Conservation (phyloP, 2,329 filamentous ascomycete genomes). For the Leptoxyphium fumago region DNA sequence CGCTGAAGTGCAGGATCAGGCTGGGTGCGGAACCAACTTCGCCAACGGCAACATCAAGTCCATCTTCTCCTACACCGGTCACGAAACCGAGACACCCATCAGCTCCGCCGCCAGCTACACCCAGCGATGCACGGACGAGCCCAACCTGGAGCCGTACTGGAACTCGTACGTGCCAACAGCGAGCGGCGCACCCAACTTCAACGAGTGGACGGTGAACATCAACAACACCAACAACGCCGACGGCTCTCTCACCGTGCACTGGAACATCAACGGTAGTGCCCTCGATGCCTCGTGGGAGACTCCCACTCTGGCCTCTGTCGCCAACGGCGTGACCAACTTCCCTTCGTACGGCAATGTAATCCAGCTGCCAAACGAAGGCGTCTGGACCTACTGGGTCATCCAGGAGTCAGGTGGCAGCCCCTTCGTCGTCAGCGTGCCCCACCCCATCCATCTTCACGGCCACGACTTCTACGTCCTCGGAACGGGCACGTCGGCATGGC, state of each 20-base stretch:
- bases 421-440: constrained; percentile 16
- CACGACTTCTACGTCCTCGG: constrained; percentile 21
- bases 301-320: constrained; percentile 30
- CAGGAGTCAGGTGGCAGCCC: constrained; percentile 14
- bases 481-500: constrained; percentile 12
- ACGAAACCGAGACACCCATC: constrained; percentile 15
- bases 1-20: constrained; percentile 18
- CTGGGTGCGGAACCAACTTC: constrained; percentile 13
- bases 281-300: constrained; percentile 29
- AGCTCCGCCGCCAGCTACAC: constrained; percentile 18
- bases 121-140: constrained; percentile 28
- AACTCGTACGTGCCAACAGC: constrained; percentile 20
- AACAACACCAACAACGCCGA: constrained; percentile 15
- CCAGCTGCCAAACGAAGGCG: constrained; percentile 8
- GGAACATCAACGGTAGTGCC: constrained; percentile 23
- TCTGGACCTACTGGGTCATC: constrained; percentile 23
- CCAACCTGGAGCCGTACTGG: constrained; percentile 23
- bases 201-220: constrained; percentile 14
- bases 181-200: constrained; percentile 14
- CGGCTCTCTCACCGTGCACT: constrained; percentile 16
- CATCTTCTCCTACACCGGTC: constrained; percentile 27
- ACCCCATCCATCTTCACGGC: constrained; percentile 20
- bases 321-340: constrained; percentile 27
- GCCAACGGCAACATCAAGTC: constrained; percentile 18
- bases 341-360: constrained; percentile 26